These are phyloP conservation scores for Salix arbutifolia DNA, from an alignment of 345 rosid genomes.

Conservation along the genomic window DNA sequence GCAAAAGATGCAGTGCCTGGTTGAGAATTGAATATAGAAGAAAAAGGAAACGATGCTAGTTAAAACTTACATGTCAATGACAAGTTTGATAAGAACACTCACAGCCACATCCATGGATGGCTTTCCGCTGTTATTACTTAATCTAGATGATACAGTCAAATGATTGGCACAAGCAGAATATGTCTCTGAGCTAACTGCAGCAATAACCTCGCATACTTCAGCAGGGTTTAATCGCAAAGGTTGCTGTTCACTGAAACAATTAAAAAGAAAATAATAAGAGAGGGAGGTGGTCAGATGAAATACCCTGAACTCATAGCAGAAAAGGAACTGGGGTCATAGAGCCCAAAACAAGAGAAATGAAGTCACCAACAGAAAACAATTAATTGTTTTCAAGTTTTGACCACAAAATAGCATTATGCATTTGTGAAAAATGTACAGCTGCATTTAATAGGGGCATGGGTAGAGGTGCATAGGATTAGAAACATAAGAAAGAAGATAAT, in stretches of 20 bases:
- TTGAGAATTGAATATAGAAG: neutral
- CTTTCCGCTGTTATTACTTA: constrained; percentile 74
- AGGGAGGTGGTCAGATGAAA: constrained; percentile 5
- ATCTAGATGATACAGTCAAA: constrained; percentile 69
- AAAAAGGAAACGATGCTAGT: neutral
- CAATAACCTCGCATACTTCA: constrained; percentile 91
- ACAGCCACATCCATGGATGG: constrained; percentile 94
- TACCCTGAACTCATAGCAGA: neutral
- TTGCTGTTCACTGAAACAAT: constrained; percentile 82
- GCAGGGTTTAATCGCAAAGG: constrained; percentile 79
- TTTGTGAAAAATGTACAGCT: neutral
- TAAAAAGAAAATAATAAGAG: constrained; percentile 19
- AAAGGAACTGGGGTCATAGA: neutral
- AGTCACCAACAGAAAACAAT: neutral
- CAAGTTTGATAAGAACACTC: constrained; percentile 94
- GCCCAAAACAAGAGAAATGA: neutral
- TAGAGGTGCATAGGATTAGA: neutral
- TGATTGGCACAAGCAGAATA: constrained; percentile 51
- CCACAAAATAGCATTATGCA: neutral
- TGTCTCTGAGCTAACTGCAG: constrained; percentile 91
- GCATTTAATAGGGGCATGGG: neutral
- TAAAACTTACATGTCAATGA: constrained; percentile 81
- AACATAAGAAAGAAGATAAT: neutral
- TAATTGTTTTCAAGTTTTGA: neutral
- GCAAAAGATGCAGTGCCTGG: neutral